Evolutionary conservation across 768 basidiomycete species (phyloP), one percentile per base, ranked within the genome.

Genomic region (Chalciporus sphaerocephalus): DNA sequence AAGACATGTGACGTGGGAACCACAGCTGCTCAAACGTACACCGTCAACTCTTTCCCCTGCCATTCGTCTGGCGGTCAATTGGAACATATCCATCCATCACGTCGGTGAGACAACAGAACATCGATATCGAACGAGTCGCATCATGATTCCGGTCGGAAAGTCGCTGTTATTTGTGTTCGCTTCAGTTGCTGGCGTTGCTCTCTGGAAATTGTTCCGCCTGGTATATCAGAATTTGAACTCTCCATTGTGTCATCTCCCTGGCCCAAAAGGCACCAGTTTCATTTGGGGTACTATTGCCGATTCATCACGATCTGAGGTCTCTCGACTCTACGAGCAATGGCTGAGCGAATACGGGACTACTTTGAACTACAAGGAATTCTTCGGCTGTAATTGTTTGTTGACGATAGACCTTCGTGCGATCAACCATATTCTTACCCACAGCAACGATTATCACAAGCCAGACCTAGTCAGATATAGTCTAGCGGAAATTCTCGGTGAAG

Each of bases 401-500:
- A 85, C 83, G 0, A 59, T 70, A 41, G 88, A 89, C 54, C 66
- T 77, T 0, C 76, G 77, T 21, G 86, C 85, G 0, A 30, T 90
- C 27, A 73, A 74, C 34, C 80, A 89, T 52, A 69, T 92, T 40
- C 67, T 91, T 12, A 71, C 73, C 49, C 79, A 85, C 44, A 66
- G 65, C 21, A 60, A 73, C 23, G 64, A 70, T 32, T 87, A 82
- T 50, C 74, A 77, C 47, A 87, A 86, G 51, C 72, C 82, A 0
- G 66, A 69, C 10, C 50, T 57, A 1, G 53, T 63, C 6, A 67
- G 75, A 10, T 68, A 61, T 28, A 58, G 44, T 30, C 58, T 84
- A 5, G 48, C 59, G 12, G 60, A 59, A 11, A 55, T 83, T 21
- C 60, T 84, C 10, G 73, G 72, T 0, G 50, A 64, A 56, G 73